phyloP scores from a whole-genome alignment of 2,329 filamentous ascomycete genomes.

The Tympanopsis confertula region DNA sequence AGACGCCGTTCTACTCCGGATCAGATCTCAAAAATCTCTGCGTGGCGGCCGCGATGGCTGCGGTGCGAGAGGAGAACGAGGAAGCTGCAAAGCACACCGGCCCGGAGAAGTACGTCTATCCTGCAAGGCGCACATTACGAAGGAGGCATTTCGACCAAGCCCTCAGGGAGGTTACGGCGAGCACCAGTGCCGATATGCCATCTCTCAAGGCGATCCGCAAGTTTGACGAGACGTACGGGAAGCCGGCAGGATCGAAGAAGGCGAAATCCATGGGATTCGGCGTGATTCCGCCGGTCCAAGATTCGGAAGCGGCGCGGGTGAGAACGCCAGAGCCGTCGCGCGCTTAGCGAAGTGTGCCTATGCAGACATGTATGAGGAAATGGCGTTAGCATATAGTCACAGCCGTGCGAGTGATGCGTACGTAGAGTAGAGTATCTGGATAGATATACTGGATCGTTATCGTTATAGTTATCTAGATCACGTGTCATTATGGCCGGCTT shows the following conservation, averaged over 20 bases:
- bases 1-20: constrained; percentile 69
- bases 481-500: no score
- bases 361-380: no score
- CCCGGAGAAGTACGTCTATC: constrained; percentile 43
- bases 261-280: constrained; percentile 47
- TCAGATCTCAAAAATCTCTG: constrained; percentile 76
- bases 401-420: no score
- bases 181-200: constrained; percentile 87
- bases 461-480: no score
- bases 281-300: constrained; percentile 23
- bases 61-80: constrained; percentile 61
- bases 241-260: constrained; percentile 55
- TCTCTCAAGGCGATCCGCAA: constrained; percentile 77
- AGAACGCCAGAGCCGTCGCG: constrained; percentile 4
- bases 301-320: constrained; percentile 32
- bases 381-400: no score
- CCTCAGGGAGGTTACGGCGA: constrained; percentile 78
- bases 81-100: constrained; percentile 7
- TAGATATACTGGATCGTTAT: no score
- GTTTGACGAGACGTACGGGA: constrained; percentile 92
- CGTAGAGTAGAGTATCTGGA: no score
- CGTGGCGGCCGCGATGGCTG: constrained; percentile 68
- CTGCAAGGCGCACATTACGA: constrained; percentile 55
- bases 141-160: constrained; percentile 72
- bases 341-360: no score